A percentile compares a stretch with the other conserved stretches of the same genome.
Conservation (phyloP, 129 eudicot genomes). For the Kitagawia praeruptora region DNA sequence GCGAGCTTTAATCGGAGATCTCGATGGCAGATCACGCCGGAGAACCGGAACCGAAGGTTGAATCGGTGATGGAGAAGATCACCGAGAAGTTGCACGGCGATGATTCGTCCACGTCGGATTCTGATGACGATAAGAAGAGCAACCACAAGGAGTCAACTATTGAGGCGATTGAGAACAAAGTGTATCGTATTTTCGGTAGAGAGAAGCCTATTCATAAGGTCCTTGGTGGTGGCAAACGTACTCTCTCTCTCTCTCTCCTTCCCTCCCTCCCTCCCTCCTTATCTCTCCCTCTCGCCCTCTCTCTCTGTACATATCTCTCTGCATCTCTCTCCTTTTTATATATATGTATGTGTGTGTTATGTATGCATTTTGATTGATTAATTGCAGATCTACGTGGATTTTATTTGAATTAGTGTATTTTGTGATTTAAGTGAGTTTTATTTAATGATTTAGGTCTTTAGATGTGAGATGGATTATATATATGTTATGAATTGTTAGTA, state of each 20-base stretch:
- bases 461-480: not conserved
- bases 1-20: not conserved
- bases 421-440: not conserved
- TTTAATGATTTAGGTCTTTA: not conserved
- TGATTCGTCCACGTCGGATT: slow-evolving; percentile 8
- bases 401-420: not conserved
- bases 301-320: not conserved
- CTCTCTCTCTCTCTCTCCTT: slow-evolving; percentile 2
- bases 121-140: slow-evolving; percentile 16
- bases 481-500: not conserved
- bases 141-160: slow-evolving; percentile 29
- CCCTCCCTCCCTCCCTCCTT: not conserved
- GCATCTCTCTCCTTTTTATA: not conserved
- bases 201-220: slow-evolving; percentile 60
- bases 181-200: slow-evolving; percentile 57
- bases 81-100: slow-evolving; percentile 15
- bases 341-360: not conserved
- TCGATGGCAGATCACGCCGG: slow-evolving; percentile 10
- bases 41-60: not conserved
- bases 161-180: slow-evolving; percentile 43
- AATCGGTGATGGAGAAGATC: slow-evolving; percentile 21
- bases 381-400: not conserved
- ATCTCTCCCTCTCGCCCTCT: not conserved
- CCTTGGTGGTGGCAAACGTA: slow-evolving; percentile 77
- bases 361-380: not conserved